Evolutionary conservation across 768 basidiomycete species (phyloP), one percentile per base, ranked within the genome.

Genomic region (Trametes cingulata): DNA sequence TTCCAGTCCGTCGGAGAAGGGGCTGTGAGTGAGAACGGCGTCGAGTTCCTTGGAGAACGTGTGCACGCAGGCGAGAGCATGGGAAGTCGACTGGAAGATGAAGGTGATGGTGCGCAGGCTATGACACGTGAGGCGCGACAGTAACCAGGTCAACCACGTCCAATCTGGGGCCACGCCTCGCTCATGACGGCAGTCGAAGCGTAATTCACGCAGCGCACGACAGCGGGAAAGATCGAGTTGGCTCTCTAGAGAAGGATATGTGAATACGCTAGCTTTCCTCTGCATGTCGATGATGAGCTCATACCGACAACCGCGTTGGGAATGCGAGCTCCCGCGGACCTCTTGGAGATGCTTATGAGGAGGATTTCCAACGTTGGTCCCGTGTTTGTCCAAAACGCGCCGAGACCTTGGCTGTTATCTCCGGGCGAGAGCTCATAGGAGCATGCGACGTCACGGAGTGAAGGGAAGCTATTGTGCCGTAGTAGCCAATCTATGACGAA

Each of bases 131-230:
- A 67, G 50, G 6, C 54, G 63, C 15, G 57, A 48, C 14, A 67
- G 52, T 29, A 64, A 39, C 50, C 46, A 54, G 17, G 43, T 47
- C n/a, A 64, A 48, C 49, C 63, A 61, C 22, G 63, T 22, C 66
- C 66, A 67, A n/a, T 61, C 54, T n/a, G 56, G 51, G 1, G 55
- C n/a, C 20, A 56, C 39, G 1, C 60, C 61, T 8, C 56, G 48
- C 29, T 49, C 49, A 25, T 56, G 20, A 20, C 56, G 50, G 22
- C 55, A 64, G 40, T 67, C 57, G 15, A 67, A 8, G 13, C 56
- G 58, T 3, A 67, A 45, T 10, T 46, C 46, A 4, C 55, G 63
- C 33, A 67, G 60, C 6, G 33, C 43, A 9, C 29, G 25, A 22
- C 60, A 64, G 5, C 27, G 25, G 7, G 60, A 58, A 15, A 67